phyloP scores from a whole-genome alignment of 164 flowering plant species.

The Platanus orientalis region DNA sequence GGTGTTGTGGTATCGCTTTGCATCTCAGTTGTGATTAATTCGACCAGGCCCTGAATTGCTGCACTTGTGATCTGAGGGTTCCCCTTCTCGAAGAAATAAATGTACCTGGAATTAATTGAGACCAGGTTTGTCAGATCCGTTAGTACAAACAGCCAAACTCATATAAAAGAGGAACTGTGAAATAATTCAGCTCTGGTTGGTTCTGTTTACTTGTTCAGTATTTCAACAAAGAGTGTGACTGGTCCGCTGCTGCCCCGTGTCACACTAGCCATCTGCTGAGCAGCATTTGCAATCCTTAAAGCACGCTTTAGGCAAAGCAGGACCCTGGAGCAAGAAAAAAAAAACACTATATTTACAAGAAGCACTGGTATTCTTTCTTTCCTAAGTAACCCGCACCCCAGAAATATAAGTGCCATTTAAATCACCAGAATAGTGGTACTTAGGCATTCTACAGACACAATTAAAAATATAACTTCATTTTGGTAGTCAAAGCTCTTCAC shows the following conservation, averaged over 20 bases:
- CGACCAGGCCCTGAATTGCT: slow-evolving; percentile 69
- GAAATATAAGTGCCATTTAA: no score
- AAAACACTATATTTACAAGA: no score
- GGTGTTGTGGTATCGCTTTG: slow-evolving; percentile 60
- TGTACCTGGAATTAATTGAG: slow-evolving; percentile 50
- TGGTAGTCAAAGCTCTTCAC: no score
- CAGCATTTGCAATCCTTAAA: slow-evolving; percentile 93
- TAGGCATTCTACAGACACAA: no score
- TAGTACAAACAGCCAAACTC: neutral
- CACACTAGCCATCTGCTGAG: slow-evolving; percentile 91
- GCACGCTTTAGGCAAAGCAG: slow-evolving; percentile 94
- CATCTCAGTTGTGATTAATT: slow-evolving; percentile 76
- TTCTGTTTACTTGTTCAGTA: slow-evolving; percentile 74
- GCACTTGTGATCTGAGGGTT: slow-evolving; percentile 75
- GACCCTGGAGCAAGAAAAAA: slow-evolving; percentile 48
- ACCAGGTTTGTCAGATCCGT: neutral
- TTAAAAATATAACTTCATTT: no score
- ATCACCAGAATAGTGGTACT: no score
- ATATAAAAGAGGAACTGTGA: neutral
- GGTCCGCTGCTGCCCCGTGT: slow-evolving; percentile 89
- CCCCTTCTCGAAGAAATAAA: slow-evolving; percentile 94
- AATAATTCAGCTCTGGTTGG: neutral
- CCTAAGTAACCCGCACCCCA: no score
- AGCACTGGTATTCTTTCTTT: no score
- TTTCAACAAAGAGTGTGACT: slow-evolving; percentile 81